A percentile compares a stretch with the other conserved stretches of the same genome.
These are phyloP conservation scores for Furcasterigmium sp. DNA, from an alignment of 2,329 filamentous ascomycete species.

Conservation along the genomic window DNA sequence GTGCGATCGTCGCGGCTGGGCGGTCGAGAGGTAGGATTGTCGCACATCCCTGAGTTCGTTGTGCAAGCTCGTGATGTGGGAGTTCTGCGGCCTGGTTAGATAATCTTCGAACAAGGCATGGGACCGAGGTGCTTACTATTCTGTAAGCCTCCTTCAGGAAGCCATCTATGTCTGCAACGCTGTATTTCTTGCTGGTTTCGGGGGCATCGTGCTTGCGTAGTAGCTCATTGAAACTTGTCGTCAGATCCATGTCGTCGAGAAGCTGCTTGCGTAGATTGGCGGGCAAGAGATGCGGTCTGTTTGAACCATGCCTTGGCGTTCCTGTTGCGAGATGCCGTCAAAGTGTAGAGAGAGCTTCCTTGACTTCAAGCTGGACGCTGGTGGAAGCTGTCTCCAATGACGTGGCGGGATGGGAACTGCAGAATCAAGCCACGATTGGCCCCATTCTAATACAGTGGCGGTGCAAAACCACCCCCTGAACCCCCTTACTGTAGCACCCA, in stretches of 20 bases:
- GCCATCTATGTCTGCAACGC: constrained; percentile 61
- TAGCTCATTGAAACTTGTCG: constrained; percentile 62
- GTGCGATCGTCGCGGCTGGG: constrained; percentile 55
- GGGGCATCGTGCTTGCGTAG: constrained; percentile 54
- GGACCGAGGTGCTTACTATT: constrained; percentile 57
- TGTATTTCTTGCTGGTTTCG: constrained; percentile 32
- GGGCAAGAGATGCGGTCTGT: too few relatives aligned
- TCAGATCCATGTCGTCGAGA: constrained; percentile 45
- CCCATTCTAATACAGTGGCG: too few relatives aligned
- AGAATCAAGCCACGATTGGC: background rate
- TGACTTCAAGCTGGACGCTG: background rate
- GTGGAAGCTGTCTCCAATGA: constrained; percentile 1
- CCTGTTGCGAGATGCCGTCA: background rate
- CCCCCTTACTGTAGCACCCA: too few relatives aligned
- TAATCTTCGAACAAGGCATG: background rate
- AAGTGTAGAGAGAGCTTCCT: too few relatives aligned
- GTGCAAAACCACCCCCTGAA: too few relatives aligned
- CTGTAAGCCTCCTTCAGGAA: constrained; percentile 93
- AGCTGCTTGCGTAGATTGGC: too few relatives aligned
- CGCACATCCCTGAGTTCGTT: constrained; percentile 77
- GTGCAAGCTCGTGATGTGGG: constrained; percentile 76
- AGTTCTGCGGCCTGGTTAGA: constrained; percentile 56
- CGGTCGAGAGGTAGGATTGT: constrained; percentile 84
- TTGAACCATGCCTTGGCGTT: background rate
- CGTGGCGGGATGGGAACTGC: background rate